Evolutionary conservation across 1,284 basidiomycete genomes (phyloP).

Genomic region (Pascua sp.): DNA sequence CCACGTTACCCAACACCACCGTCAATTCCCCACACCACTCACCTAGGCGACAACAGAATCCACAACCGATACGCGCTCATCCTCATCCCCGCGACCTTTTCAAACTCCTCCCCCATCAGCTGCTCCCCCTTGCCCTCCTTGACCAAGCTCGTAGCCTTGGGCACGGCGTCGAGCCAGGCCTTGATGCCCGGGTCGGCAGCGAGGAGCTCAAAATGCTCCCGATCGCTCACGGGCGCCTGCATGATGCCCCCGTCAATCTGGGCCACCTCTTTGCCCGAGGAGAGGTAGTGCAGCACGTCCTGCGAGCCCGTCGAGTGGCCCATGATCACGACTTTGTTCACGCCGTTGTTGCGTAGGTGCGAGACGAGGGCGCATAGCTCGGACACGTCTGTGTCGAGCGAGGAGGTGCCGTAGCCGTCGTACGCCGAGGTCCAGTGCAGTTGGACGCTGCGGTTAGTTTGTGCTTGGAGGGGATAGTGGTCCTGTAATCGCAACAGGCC

Average conservation of each 20-base stretch:
- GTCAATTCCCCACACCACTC: not conserved
- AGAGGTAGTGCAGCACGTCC: conserved; percentile 47
- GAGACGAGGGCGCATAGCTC: conserved; percentile 42
- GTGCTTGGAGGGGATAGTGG: too few relatives aligned
- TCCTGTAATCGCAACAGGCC: too few relatives aligned
- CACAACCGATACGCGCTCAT: conserved; percentile 41
- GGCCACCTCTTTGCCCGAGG: conserved; percentile 16
- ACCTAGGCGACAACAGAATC: conserved; percentile 26
- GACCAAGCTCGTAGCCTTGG: conserved; percentile 27
- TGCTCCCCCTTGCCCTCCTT: conserved; percentile 30
- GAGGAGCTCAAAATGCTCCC: conserved; percentile 31
- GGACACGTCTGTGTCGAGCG: conserved; percentile 34
- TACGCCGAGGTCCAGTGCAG: conserved; percentile 46
- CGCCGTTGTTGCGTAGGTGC: conserved; percentile 33
- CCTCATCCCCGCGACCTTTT: conserved; percentile 22
- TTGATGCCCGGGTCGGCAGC: conserved; percentile 7
- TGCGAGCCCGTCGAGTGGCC: conserved; percentile 51
- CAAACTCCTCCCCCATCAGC: conserved; percentile 27
- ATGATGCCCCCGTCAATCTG: conserved; percentile 45
- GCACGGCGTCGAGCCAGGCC: conserved; percentile 20
- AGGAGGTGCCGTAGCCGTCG: conserved; percentile 38
- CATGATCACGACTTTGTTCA: conserved; percentile 38
- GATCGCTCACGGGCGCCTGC: conserved; percentile 48
- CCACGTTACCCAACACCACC: too few relatives aligned
- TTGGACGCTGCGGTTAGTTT: conserved; percentile 32